Percentiles rank a stretch among this genome's conserved stretches.
These are phyloP conservation scores for Globisporangium iwayamae DNA, from an alignment of 352 stramenopile genomes.

Conservation along the genomic window DNA sequence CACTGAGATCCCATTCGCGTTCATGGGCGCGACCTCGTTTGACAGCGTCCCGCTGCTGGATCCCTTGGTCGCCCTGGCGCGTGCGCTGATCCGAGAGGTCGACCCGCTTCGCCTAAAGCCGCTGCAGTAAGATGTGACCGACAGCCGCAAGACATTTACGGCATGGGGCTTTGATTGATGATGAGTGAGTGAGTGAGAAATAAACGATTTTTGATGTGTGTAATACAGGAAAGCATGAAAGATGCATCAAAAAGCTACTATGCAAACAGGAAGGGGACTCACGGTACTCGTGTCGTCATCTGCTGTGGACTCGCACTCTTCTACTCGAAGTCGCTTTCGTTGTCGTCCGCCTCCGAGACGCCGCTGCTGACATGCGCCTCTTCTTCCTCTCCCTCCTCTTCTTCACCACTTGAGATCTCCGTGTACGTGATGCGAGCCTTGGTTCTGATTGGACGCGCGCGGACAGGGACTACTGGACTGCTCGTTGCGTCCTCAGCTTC, in stretches of 20 bases:
- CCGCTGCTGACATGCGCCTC: slow-evolving; percentile 42
- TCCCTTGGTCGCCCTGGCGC: slow-evolving; percentile 40
- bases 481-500: slow-evolving; percentile 11
- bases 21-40: slow-evolving; percentile 22
- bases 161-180: neutral
- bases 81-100: slow-evolving; percentile 46
- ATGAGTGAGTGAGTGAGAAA: neutral
- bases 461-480: slow-evolving; percentile 18
- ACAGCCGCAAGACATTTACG: neutral
- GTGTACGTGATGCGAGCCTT: slow-evolving; percentile 52
- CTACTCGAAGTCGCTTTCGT: slow-evolving; percentile 61
- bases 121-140: slow-evolving; percentile 11
- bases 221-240: neutral
- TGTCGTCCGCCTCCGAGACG: slow-evolving; percentile 40
- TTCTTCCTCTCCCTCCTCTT: slow-evolving; percentile 26
- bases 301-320: neutral
- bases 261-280: neutral
- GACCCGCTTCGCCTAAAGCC: slow-evolving; percentile 37
- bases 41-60: slow-evolving; percentile 40
- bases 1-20: slow-evolving; percentile 52
- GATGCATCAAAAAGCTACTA: neutral
- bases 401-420: slow-evolving; percentile 49
- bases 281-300: neutral
- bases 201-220: neutral
- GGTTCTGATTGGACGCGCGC: slow-evolving; percentile 29